Evolutionary conservation across 1,284 basidiomycete species (phyloP), one percentile per base, ranked within the genome.

Genomic region (Trichosporon sp.): DNA sequence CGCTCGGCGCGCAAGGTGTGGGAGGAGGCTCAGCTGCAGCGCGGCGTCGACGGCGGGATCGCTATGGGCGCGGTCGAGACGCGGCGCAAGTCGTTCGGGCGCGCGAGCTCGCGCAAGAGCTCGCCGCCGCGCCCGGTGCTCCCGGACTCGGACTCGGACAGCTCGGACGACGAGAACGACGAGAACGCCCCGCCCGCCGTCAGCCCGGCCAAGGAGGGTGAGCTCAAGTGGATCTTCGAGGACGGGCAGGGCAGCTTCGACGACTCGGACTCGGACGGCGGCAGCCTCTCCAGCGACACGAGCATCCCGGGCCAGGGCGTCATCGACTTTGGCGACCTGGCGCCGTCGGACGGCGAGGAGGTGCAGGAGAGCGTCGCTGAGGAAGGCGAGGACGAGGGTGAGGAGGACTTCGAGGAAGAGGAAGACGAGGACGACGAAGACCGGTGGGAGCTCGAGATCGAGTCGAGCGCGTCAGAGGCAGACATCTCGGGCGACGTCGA

Each of bases 1-100:
- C 75, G 78, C 2, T 81, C 80, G 0, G 81, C 80, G 0, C 73
- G 81, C 18, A 81, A 80, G 69, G 76, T 75, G 4, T 79, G 78
- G 78, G 75, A 81, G 63, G 74, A 76, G 34, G 72, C 76, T 13
- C 71, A 72, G 11, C 65, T 71, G 11, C 67, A 72, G 31, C 56
- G 56, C 27, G 77, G 77, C 21, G 67, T 79, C 12, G 79, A 79
- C 21, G 77, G 75, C 31, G 79, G 78, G 2, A 76, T 81, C 27
- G 75, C 75, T 38, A 67, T 71, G 9, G 77, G 76, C 2, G 68
- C 72, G 35, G 71, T 79, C 5, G 75, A 77, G 56, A 70, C 71
- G 7, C 65, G 72, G 13, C 70, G 80, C 47, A 81, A 78, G 69
- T 77, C 75, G 29, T 69, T 53, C 21, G 75, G 75, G 67, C 75